A percentile compares a stretch with the other conserved stretches of the same genome.
phyloP scores from a whole-genome alignment of 2,329 filamentous ascomycete genomes.

The Gnomoniopsis sp. region DNA sequence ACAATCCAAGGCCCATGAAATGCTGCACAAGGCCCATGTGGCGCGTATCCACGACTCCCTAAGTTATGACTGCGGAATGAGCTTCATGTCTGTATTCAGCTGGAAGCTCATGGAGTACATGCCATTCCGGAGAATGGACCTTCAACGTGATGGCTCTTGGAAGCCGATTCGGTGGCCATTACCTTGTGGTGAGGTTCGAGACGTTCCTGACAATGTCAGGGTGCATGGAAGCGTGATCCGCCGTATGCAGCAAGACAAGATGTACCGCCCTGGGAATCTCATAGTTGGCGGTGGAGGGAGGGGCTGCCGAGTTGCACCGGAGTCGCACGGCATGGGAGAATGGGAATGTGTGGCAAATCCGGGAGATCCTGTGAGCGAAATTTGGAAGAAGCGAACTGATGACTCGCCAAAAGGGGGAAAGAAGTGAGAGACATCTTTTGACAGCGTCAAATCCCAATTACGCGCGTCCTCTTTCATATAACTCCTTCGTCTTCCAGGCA shows the following conservation, averaged over 20 bases:
- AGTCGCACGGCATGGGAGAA: constrained; percentile 63
- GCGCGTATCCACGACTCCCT: constrained; percentile 69
- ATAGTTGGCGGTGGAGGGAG: constrained; percentile 77
- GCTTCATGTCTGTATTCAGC: constrained; percentile 51
- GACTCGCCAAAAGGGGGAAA: constrained; percentile 23
- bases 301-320: constrained; percentile 59
- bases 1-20: constrained; percentile 46
- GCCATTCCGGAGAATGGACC: constrained; percentile 77
- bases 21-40: constrained; percentile 55
- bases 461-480: too few relatives aligned
- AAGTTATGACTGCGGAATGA: constrained; percentile 58
- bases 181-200: constrained; percentile 72
- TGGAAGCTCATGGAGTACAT: constrained; percentile 83
- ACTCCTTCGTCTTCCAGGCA: too few relatives aligned
- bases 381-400: constrained; percentile 46
- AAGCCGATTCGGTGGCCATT: constrained; percentile 77
- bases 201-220: constrained; percentile 67
- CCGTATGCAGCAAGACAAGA: constrained; percentile 60
- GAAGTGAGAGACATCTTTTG: not conserved
- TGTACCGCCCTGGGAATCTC: constrained; percentile 73
- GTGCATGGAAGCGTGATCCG: constrained; percentile 74
- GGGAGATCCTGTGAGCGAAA: constrained; percentile 67
- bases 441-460: not conserved
- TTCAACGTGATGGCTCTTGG: constrained; percentile 71
- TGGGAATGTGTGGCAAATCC: constrained; percentile 65